Conservation (phyloP, 2,329 filamentous ascomycete species). For the Mariannaea sp. region DNA sequence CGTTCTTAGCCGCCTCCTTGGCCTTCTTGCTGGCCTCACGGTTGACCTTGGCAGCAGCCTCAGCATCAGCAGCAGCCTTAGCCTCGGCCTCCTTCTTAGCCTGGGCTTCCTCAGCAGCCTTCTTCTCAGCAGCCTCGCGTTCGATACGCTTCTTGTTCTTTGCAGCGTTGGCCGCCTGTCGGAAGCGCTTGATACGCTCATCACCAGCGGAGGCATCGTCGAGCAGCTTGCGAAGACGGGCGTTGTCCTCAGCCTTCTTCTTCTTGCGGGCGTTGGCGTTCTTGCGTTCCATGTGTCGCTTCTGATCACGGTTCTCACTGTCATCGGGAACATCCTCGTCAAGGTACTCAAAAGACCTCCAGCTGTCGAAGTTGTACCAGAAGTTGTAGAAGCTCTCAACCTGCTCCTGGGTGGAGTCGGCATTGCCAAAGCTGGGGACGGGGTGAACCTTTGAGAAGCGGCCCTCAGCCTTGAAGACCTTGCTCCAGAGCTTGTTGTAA, state of each 20-base stretch:
- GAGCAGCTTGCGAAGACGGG: slow-evolving; percentile 85
- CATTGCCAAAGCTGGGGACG: slow-evolving; percentile 83
- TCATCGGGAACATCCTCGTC: slow-evolving; percentile 99
- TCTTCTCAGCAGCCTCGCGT: slow-evolving; percentile 89
- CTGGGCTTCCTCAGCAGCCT: slow-evolving; percentile 81
- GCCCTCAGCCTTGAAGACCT: slow-evolving; percentile 87
- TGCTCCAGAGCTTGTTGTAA: slow-evolving; percentile 94
- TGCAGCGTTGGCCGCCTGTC: slow-evolving; percentile 84
- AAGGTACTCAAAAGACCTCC: slow-evolving; percentile 96
- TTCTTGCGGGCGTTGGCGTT: slow-evolving; percentile 97
- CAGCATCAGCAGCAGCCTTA: slow-evolving; percentile 78
- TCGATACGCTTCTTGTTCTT: slow-evolving; percentile 96
- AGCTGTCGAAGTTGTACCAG: slow-evolving; percentile 99
- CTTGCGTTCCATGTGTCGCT: slow-evolving; percentile 97
- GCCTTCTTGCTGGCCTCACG: slow-evolving; percentile 90
- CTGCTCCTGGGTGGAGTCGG: slow-evolving; percentile 82
- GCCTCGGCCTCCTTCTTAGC: slow-evolving; percentile 85
- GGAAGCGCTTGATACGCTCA: slow-evolving; percentile 97
- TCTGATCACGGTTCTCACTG: slow-evolving; percentile 98
- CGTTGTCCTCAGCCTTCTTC: slow-evolving; percentile 98
- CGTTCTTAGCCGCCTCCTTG: slow-evolving; percentile 98
- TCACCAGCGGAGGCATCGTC: slow-evolving; percentile 85
- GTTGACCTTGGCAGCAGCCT: slow-evolving; percentile 82
- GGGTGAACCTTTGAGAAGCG: slow-evolving; percentile 93
- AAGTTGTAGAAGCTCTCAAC: slow-evolving; percentile 99